Conservation (phyloP, 306 rosid genomes). For the Inga oerstediana region DNA sequence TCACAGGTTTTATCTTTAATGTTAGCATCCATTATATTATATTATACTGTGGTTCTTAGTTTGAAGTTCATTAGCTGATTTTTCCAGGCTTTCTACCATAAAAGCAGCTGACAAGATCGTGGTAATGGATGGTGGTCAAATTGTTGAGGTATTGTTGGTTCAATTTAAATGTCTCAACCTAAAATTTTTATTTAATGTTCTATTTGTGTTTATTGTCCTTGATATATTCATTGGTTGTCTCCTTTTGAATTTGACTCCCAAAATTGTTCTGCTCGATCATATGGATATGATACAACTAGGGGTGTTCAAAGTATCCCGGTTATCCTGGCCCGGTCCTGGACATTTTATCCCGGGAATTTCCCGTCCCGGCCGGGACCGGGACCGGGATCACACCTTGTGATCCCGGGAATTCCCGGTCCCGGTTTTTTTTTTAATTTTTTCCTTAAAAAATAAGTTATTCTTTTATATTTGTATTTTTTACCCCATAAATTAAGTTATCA, state of each 20-base stretch:
- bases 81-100: conserved; percentile 87
- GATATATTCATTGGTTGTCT: neutral
- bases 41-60: conserved; percentile 12
- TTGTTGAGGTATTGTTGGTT: conserved; percentile 71
- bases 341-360: too few species aligned
- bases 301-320: too few species aligned
- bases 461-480: too few species aligned
- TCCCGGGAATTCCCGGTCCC: too few species aligned
- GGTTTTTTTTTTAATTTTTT: too few species aligned
- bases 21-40: conserved; percentile 7
- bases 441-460: too few species aligned
- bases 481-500: too few species aligned
- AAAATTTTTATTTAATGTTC: neutral
- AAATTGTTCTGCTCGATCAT: conserved; percentile 27
- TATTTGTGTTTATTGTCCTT: conserved; percentile 23
- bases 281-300: conserved; percentile 1
- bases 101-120: conserved; percentile 96
- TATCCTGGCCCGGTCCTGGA: too few species aligned
- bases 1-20: conserved; percentile 63
- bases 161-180: conserved; percentile 23
- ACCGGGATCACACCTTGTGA: too few species aligned
- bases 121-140: conserved; percentile 83
- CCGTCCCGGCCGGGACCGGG: too few species aligned
- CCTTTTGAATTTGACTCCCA: neutral
- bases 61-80: conserved; percentile 24